Evolutionary conservation across 306 rosid species (phyloP), one percentile per base, ranked within the genome.

Genomic region (Begonia fuchsioides): DNA sequence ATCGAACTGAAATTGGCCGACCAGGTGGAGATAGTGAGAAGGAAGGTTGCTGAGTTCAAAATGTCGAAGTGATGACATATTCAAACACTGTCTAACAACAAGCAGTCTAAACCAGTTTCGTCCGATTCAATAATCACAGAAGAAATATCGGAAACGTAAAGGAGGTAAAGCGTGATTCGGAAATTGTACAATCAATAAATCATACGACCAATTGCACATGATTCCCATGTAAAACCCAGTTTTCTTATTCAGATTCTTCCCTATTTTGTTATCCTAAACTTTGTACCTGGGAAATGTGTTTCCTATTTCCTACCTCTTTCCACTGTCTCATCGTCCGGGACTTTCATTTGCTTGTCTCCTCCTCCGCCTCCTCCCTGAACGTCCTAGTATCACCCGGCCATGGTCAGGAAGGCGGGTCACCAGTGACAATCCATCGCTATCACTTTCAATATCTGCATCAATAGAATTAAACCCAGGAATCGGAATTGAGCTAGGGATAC

Each of bases 331-430:
- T 80, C 56, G 68, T 19, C 67, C 20, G 38, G 60, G 7, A 45
- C 65, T 70, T 20, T 51, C 64, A n/a, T 46, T 70, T 38, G 61
- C 60, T 46, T 79, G 85, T 65, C 98, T 79, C 39, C 72, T 79
- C 49, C 83, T 77, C 1, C 77, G 85, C 62, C 98, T 85, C 77
- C 98, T 73, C 15, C 86, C 76, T 0, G 98, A 79, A 12, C 93
- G 93, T 32, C 75, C 84, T 65, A 79, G 57, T 38, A 82, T 57
- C 61, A 75, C 73, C 58, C 83, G 57, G 11, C 81, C 93, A 47
- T 73, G 92, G 44, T 72, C 83, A 0, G 56, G 93, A 32, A 85
- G 85, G 17, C 86, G 94, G 70, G 79, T 77, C 41, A 59, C 93
- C 70, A 85, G 60, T 8, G 96, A 85, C 58, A 77, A 62, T 57